These are phyloP conservation scores for Fusarium beomiforme DNA, from an alignment of 2,329 filamentous ascomycete genomes.

Conservation along the genomic window DNA sequence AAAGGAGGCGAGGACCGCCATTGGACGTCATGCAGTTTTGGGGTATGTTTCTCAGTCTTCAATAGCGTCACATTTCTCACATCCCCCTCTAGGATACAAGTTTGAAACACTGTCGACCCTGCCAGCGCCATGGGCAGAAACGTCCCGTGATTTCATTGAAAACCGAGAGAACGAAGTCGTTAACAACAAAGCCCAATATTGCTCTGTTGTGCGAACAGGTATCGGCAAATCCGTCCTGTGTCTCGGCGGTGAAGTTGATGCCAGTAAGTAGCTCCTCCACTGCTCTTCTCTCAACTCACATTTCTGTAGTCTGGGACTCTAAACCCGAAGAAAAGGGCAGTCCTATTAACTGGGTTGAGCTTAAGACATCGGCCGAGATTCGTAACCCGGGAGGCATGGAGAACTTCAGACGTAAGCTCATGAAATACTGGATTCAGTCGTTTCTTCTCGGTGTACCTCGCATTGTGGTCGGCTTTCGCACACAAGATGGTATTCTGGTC, in stretches of 20 bases:
- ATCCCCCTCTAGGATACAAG: conserved; percentile 78
- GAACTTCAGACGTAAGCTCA: conserved; percentile 87
- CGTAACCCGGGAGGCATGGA: conserved; percentile 72
- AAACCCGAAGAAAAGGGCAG: conserved; percentile 73
- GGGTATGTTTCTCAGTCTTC: conserved; percentile 63
- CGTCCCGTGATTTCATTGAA: conserved; percentile 81
- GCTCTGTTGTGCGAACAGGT: conserved; percentile 89
- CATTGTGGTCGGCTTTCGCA: conserved; percentile 90
- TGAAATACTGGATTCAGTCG: conserved; percentile 97
- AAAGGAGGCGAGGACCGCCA: conserved; percentile 55
- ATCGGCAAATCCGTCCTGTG: conserved; percentile 80
- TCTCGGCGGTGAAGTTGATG: conserved; percentile 93
- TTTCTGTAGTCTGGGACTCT: conserved; percentile 76
- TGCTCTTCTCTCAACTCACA: neutral
- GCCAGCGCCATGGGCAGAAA: conserved; percentile 77
- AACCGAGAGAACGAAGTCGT: conserved; percentile 75
- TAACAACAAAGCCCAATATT: conserved; percentile 94
- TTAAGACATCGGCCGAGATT: conserved; percentile 88
- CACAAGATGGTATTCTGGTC: conserved; percentile 74
- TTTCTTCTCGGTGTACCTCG: conserved; percentile 93
- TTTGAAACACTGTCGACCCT: conserved; percentile 89
- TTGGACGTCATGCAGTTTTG: conserved; percentile 91
- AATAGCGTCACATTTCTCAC: neutral
- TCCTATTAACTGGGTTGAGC: conserved; percentile 91
- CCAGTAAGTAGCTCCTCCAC: conserved; percentile 62